Base-by-base conservation (phyloP, 2,329 filamentous ascomycete species). In the Trichoderma aggressivum region DNA sequence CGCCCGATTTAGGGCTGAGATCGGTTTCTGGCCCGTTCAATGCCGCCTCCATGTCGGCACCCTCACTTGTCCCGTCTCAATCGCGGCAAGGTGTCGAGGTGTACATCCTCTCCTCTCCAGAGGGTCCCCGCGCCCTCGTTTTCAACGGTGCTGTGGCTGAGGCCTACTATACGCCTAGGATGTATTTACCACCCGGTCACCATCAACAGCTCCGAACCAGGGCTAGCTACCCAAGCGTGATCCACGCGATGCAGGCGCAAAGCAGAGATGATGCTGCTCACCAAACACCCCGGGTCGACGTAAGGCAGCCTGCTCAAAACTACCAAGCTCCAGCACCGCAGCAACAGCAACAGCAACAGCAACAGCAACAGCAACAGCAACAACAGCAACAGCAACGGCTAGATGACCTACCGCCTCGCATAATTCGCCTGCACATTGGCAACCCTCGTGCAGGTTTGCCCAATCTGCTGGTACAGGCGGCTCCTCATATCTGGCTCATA, bases 401-500 rank as follows among this genome's bases (percentile, higher is more conserved):
- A 16, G 68, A 65, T n/a, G 58, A 61, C 12, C 56, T 60, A 5
- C 73, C 70, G 36, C 72, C 75, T 50, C 61, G 70, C 61, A 73
- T 76, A 69, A 72, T 72, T 24, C 74, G 76, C 58, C 72, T 79
- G 47, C 84, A 83, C 63, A 79, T 78, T 8, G 82, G 80, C 67
- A 85, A 85, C 62, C 81, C 81, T n/a, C 75, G 76, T 8, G 79
- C 74, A 28, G 80, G 77, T 8, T 53, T 82, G 8, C 79, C 79
- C 5, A 78, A 78, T 26, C 56, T 81, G 14, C 67, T 82, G 7
- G 72, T 80, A 67, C 78, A 79, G 18, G 68, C 88, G n/a, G 87
- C 86, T 82, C 88, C 88, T n/a, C 86, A 90, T 66, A 77, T 91
- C 32, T 91, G 89, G 89, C 82, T 91, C 65, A 74, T 90, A 1